phyloP scores from a whole-genome alignment of 2,329 filamentous ascomycete genomes.

The Beauveria asiatica region DNA sequence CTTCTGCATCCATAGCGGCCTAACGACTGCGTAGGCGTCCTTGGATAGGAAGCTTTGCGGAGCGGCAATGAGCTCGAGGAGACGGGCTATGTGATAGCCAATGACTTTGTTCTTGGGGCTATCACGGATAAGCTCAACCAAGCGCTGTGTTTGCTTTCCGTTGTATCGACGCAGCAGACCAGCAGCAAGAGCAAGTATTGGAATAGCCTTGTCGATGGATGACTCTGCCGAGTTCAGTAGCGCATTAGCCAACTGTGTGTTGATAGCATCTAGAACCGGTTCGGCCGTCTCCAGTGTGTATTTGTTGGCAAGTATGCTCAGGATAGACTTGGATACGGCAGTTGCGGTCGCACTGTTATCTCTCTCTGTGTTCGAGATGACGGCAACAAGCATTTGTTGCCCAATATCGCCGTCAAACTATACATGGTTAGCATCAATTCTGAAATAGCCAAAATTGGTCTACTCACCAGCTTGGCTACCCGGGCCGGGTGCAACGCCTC shows the following conservation, averaged over 20 bases:
- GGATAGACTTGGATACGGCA: slow-evolving; percentile 23
- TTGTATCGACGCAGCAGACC: slow-evolving; percentile 31
- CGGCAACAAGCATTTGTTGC: slow-evolving; percentile 26
- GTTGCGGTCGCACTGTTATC: slow-evolving; percentile 19
- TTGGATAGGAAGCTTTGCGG: slow-evolving; percentile 30
- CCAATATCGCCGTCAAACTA: slow-evolving; percentile 30
- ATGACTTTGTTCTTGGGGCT: slow-evolving; percentile 25
- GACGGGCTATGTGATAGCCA: slow-evolving; percentile 33
- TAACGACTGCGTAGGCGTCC: slow-evolving; percentile 34
- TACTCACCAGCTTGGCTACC: slow-evolving; percentile 27
- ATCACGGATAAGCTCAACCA: slow-evolving; percentile 28
- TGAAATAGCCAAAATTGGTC: neutral
- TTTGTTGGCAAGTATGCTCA: slow-evolving; percentile 38
- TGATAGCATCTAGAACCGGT: slow-evolving; percentile 20
- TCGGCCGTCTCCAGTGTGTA: slow-evolving; percentile 28
- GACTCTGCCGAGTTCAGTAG: slow-evolving; percentile 8
- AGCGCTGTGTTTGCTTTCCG: slow-evolving; percentile 24
- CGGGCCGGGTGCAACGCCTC: slow-evolving; percentile 26
- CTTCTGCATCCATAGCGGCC: slow-evolving; percentile 41
- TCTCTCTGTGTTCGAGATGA: slow-evolving; percentile 16
- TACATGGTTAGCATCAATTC: slow-evolving; percentile 11
- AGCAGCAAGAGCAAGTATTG: slow-evolving; percentile 27
- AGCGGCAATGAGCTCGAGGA: slow-evolving; percentile 34
- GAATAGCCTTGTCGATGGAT: slow-evolving; percentile 21
- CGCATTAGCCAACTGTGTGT: slow-evolving; percentile 18